Evolutionary conservation across 768 basidiomycete species (phyloP).

Genomic region (Hericium alpestre): DNA sequence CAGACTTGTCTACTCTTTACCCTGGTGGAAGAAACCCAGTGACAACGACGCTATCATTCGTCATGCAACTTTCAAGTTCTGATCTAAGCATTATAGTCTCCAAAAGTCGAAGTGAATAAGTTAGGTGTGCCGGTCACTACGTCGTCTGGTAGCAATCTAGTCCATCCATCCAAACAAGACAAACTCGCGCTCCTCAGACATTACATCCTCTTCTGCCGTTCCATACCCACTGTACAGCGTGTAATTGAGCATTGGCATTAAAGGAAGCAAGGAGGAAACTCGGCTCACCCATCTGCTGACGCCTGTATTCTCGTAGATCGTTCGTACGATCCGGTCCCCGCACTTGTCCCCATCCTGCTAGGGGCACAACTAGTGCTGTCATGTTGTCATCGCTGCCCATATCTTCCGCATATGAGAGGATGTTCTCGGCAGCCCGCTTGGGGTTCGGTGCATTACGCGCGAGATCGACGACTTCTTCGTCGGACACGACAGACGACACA

Average conservation of each 20-base stretch:
- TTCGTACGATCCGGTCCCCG: constrained; percentile 74
- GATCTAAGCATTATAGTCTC: no score
- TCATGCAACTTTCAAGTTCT: no score
- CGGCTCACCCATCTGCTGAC: constrained; percentile 23
- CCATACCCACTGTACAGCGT: constrained; percentile 41
- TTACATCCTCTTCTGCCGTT: constrained; percentile 60
- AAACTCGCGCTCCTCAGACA: not conserved
- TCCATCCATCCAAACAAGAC: no score
- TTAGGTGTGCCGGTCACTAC: no score
- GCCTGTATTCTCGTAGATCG: constrained; percentile 73
- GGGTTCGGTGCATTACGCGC: constrained; percentile 64
- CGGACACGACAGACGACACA: constrained; percentile 80
- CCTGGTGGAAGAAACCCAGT: no score
- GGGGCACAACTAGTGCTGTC: constrained; percentile 82
- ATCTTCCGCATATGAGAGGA: constrained; percentile 81
- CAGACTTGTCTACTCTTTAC: no score
- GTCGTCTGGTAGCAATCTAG: no score
- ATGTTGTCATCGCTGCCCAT: constrained; percentile 85
- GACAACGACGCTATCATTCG: no score
- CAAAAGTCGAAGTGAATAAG: no score
- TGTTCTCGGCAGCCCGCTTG: constrained; percentile 68
- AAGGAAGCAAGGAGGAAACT: not conserved
- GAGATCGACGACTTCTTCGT: constrained; percentile 91
- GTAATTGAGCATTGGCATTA: not conserved
- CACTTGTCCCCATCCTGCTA: constrained; percentile 84